Evolutionary conservation across 345 rosid genomes (phyloP), one percentile per base, ranked within the genome.

Genomic region (Murraya paniculata): DNA sequence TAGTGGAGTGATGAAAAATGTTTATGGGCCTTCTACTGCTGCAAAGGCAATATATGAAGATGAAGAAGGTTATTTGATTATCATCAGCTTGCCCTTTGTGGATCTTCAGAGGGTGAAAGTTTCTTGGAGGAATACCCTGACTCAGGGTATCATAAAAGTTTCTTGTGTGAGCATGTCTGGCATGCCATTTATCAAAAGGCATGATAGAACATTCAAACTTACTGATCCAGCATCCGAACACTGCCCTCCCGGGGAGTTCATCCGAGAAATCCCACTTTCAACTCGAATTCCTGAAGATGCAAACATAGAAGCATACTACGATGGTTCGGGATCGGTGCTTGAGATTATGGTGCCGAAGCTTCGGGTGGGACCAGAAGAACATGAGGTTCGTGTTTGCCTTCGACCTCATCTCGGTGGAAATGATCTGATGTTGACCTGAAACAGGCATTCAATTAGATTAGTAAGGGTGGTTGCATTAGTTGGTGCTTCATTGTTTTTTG

Each of bases 211-310:
- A 14, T 94, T 96, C 88, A 96, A 96, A 86, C 87, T 96, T 55
- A 88, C 97, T 24, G 99, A 96, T 87, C 93, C 95, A 53, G 78
- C 91, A 28, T 88, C 99, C 0, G 99, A 96, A 90, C 99, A 94
- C 76, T 96, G 99, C 83, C 98, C 97, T 81, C 98, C 98, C 0
- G 99, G 99, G 77, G 99, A 96, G 59, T 96, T 96, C 71, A 88
- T 96, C 73, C 85, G 99, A 87, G 98, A 91, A 72, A 93, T 96
- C 71, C 91, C 94, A 7, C 86, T 96, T 11, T 91, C 93, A 21
- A 92, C 91, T 67, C 89, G 97, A 61, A 94, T 96, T 45, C 98
- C 99, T 1, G 99, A 94, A 86, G 98, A 94, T 78, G 99, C 97
- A 33, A 90, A 92, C 73, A 90, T 94, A 18, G 98, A 94, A 85